Base-by-base conservation (phyloP, 2,329 filamentous ascomycete species). In the Colletotrichum brevisporum region DNA sequence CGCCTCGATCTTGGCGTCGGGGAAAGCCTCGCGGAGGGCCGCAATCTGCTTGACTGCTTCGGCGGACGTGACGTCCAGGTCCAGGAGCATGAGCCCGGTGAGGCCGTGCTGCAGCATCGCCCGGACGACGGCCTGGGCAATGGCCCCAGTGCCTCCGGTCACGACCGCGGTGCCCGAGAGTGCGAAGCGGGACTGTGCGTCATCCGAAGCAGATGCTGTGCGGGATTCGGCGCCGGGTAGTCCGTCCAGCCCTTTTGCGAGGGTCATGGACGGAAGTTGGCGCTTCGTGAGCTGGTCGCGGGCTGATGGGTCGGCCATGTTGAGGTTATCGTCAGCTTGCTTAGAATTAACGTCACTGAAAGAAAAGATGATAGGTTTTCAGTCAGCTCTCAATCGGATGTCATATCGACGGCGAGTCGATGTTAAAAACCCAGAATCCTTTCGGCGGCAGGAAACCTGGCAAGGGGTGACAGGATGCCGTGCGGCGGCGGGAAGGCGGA, bases 61-160 rank as follows among this genome's bases (percentile, higher is more conserved):
- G 1, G 84, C 78, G 39, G 79, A 78, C 2, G 84, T 81, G 4
- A 80, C 75, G 73, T 86, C 80, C 13, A 90, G 75, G 75, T 93
- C 91, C 75, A 91, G 87, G 36, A 93, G 83, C 50, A 84, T 84
- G 12, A 92, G 80, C 2, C 87, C 88, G 0, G 80, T 76, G 2
- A 89, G 81, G 8, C 91, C 91, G 74, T 93, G 91, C 77, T 93
- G 90, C 45, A 93, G 88, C 21, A 94, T 84, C 2, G 91, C 91
- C 54, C 93, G 88, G 18, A 93, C 83, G 3, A 90, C 91, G 63
- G 84, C 82, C 9, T 90, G 82, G 6, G 88, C 90, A 0, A 92
- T 81, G 12, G 86, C 89, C 4, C 91, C 91, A 15, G 89, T 86
- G 39, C 91, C 91, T 18, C 91, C 91, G 0, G 91, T 92, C 13